Conservation (phyloP, 1,139 yeast genomes). For the Tardiomyces blankii region DNA sequence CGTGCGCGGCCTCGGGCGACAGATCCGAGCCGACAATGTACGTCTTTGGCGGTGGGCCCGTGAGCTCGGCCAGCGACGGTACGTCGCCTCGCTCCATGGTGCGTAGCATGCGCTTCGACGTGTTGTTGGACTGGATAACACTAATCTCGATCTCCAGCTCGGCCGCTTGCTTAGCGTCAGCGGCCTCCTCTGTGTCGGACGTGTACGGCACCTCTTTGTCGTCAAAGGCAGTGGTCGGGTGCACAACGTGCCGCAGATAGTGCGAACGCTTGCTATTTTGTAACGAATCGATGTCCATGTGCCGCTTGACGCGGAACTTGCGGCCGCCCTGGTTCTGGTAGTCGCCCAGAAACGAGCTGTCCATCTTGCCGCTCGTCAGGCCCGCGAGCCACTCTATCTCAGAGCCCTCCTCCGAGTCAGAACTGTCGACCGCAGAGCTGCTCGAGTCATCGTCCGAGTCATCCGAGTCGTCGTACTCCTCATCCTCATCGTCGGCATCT, state of each 20-base stretch:
- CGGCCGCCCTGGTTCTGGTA: conserved; percentile 13
- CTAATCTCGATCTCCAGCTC: conserved; percentile 50
- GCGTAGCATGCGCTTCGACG: conserved; percentile 44
- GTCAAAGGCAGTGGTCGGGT: conserved; percentile 29
- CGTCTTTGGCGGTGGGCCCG: conserved; percentile 38
- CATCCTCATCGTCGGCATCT: conserved; percentile 6
- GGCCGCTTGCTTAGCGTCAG: conserved; percentile 55
- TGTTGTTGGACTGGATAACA: conserved; percentile 45
- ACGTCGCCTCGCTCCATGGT: conserved; percentile 58
- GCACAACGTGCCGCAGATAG: conserved; percentile 33
- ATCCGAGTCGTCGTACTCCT: conserved; percentile 8
- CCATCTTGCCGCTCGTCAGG: conserved; percentile 9
- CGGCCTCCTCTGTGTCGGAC: conserved; percentile 56
- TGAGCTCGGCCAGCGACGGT: not conserved
- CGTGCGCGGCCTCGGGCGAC: conserved; percentile 76
- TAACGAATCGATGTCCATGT: conserved; percentile 30
- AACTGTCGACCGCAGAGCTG: not conserved
- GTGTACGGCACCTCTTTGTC: conserved; percentile 46
- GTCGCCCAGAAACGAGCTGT: conserved; percentile 34
- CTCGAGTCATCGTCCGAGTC: conserved; percentile 7
- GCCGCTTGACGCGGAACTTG: conserved; percentile 26
- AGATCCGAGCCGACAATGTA: conserved; percentile 72
- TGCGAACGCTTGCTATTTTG: conserved; percentile 32
- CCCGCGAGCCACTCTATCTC: not conserved
- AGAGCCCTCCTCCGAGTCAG: not conserved